phyloP scores from a whole-genome alignment of 768 basidiomycete species.

The Mycena floridula region DNA sequence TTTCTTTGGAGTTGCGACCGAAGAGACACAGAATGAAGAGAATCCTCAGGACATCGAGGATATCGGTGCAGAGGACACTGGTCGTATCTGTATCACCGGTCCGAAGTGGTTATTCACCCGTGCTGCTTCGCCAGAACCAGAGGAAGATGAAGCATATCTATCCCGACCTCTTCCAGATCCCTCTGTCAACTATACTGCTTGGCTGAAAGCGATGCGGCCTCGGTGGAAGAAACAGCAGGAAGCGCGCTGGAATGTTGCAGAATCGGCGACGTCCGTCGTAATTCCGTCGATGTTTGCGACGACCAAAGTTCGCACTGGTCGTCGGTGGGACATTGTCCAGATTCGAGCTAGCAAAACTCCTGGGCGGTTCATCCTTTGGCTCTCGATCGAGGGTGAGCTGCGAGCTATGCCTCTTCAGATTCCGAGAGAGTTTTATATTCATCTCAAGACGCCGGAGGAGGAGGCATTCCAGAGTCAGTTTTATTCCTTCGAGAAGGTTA shows the following conservation, averaged over 20 bases:
- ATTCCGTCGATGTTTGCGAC: constrained; percentile 74
- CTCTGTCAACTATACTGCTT: constrained; percentile 59
- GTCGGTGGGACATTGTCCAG: constrained; percentile 91
- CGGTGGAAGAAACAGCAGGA: constrained; percentile 67
- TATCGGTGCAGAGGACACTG: constrained; percentile 29
- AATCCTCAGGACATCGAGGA: constrained; percentile 56
- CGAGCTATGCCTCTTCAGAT: constrained; percentile 80
- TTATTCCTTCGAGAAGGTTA: constrained; percentile 70
- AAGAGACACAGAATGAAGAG: constrained; percentile 20
- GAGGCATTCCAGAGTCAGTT: constrained; percentile 60
- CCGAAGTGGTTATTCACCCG: constrained; percentile 44
- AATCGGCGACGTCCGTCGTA: constrained; percentile 26
- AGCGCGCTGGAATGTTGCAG: constrained; percentile 30
- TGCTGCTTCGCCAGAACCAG: constrained; percentile 36
- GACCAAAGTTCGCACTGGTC: constrained; percentile 48
- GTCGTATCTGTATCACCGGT: constrained; percentile 32
- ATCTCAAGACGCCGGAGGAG: constrained; percentile 68
- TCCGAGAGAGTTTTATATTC: constrained; percentile 89
- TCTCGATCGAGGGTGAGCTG: constrained; percentile 74
- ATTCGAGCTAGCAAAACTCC: constrained; percentile 70
- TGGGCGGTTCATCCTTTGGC: constrained; percentile 87
- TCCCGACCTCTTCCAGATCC: constrained; percentile 55
- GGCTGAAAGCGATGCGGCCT: constrained; percentile 71
- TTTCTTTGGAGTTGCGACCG: constrained; percentile 67
- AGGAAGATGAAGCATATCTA: constrained; percentile 26